A percentile compares a stretch with the other conserved stretches of the same genome.
Conservation (phyloP, 352 stramenopile species). For the Saprolegnia parasitica region DNA sequence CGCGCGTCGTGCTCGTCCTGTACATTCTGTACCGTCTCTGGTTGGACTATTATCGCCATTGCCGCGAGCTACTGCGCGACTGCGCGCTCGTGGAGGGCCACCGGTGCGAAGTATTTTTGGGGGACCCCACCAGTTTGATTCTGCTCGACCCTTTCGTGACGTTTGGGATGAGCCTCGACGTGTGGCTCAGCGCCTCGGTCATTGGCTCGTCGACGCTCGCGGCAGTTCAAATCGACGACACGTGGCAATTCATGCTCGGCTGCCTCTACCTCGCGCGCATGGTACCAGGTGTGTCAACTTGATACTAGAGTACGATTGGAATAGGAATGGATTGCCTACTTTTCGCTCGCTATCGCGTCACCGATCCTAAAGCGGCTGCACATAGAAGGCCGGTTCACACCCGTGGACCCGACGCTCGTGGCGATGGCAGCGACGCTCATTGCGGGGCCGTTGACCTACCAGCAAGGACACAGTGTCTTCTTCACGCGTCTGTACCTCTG, state of each 20-base stretch:
- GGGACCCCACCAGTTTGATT: neutral
- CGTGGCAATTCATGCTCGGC: neutral
- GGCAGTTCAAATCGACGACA: neutral
- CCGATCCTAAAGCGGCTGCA: neutral
- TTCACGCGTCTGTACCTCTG: neutral
- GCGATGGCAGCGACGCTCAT: neutral
- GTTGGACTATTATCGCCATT: neutral
- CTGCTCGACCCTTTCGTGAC: neutral
- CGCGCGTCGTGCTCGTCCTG: neutral
- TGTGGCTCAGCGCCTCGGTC: neutral
- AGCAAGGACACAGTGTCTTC: neutral
- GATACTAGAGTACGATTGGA: no score
- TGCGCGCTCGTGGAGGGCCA: neutral
- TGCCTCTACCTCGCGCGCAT: neutral
- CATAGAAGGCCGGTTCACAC: neutral
- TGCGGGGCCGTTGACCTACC: neutral
- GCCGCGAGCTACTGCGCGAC: neutral
- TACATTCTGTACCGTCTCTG: neutral
- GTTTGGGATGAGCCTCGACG: neutral
- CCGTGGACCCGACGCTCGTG: neutral
- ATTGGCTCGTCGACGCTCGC: neutral
- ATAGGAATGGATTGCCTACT: neutral
- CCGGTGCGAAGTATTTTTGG: neutral
- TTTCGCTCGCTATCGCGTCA: neutral
- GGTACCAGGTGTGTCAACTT: neutral